Base-by-base conservation (phyloP, 2,329 filamentous ascomycete genomes). In the Chrysosporium queenslandicum region DNA sequence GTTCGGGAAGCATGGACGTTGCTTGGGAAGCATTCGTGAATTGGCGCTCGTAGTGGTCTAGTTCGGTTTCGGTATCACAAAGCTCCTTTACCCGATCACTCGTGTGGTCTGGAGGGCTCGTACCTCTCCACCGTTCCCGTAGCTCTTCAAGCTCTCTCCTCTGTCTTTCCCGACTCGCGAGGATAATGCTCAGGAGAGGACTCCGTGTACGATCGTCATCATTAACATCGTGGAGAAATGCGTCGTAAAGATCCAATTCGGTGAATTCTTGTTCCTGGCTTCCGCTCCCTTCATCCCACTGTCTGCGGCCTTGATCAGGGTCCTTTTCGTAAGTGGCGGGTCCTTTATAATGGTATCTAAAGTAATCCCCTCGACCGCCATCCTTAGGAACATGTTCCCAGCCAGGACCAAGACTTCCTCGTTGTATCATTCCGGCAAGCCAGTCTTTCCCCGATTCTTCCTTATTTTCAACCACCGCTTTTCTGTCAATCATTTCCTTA, bases 171-270 rank as follows among this genome's bases (percentile, higher is more conserved):
- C 60, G 58, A 21, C 67, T 65, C n/a, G 68, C 64, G 4, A 68
- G 52, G 1, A 71, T 58, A 18, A 66, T 58, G 30, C 62, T 64
- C 34, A 71, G 54, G 2, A 70, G 57, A 29, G 66, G 66, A 46
- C 68, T 60, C 6, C 60, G 55, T n/a, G 61, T 53, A 30, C 60
- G 61, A n/a, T 65, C 64, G 16, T 62, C 60, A 46, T 69, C 60
- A 42, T 66, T 64, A 12, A 64, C 60, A 43, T 70, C 67, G 11
- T 64, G 59, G 16, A 76, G 64, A 53, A 78, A 70, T 11, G 66
- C 70, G 52, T 79, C 74, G 55, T 79, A 80, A 5, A 76, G 59
- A 50, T 79, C 77, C 49, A 79, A 62, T 57, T 81, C 78, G 0
- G 73, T 77, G 52, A 62, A 55, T 11, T 63, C 59, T 2, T 59